phyloP scores from a whole-genome alignment of 2,329 filamentous ascomycete genomes.

The Aureobasidium sp. region DNA sequence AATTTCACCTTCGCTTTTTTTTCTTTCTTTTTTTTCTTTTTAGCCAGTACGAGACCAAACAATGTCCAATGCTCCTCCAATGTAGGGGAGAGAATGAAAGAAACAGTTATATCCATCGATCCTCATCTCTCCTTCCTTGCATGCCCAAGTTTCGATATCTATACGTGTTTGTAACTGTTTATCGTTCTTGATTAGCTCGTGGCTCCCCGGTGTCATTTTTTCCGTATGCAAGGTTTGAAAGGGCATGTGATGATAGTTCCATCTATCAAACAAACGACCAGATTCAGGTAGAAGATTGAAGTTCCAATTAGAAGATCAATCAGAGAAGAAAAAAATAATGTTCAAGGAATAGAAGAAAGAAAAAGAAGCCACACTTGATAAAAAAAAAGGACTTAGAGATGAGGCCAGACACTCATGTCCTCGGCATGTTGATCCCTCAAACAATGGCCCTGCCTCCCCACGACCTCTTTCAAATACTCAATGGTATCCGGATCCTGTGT shows the following conservation, averaged over 20 bases:
- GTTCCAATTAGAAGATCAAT: too few relatives aligned
- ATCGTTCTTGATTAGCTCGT: too few relatives aligned
- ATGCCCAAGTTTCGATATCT: too few relatives aligned
- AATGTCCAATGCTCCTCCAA: neutral
- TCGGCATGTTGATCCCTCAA: constrained; percentile 21
- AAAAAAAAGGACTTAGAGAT: neutral
- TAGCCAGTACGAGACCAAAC: neutral
- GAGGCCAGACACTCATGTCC: constrained; percentile 12
- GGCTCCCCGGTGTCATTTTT: too few relatives aligned
- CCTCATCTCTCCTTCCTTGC: too few relatives aligned
- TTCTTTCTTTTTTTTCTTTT: too few relatives aligned
- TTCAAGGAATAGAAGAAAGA: neutral
- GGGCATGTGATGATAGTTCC: too few relatives aligned
- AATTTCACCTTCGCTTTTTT: neutral
- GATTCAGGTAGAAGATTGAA: too few relatives aligned
- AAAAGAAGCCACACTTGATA: neutral
- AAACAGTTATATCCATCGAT: neutral
- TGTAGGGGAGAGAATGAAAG: neutral
- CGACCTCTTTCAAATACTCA: constrained; percentile 28
- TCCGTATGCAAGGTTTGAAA: too few relatives aligned
- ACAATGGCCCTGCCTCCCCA: constrained; percentile 30
- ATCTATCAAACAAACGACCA: too few relatives aligned
- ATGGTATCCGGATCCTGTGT: constrained; percentile 25
- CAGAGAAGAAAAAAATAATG: neutral
- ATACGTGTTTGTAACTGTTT: too few relatives aligned